A percentile compares a stretch with the other conserved stretches of the same genome.
phyloP scores from a whole-genome alignment of 1,284 basidiomycete genomes.

The Lentinus polychrous region DNA sequence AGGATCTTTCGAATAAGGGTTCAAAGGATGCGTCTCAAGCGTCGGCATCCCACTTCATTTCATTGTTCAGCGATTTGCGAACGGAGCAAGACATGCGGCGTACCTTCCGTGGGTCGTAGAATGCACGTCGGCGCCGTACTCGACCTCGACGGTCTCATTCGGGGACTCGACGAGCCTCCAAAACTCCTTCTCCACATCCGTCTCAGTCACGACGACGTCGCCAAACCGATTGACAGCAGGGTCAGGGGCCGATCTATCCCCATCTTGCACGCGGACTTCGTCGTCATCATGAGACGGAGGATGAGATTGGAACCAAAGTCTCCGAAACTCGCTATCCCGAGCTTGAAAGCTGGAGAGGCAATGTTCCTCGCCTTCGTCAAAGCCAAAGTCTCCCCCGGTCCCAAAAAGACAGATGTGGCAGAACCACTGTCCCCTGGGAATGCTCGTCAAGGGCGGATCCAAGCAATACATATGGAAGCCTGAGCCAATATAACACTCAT shows the following conservation, averaged over 20 bases:
- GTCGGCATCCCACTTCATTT: conserved; percentile 84
- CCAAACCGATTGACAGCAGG: conserved; percentile 52
- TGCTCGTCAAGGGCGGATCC: conserved; percentile 77
- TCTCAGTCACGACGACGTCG: conserved; percentile 69
- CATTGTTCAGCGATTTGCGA: conserved; percentile 10
- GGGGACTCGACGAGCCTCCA: conserved; percentile 93
- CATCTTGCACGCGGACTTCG: conserved; percentile 7
- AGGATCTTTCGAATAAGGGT: conserved; percentile 84
- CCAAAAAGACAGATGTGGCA: conserved; percentile 90
- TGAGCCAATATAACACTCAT: conserved; percentile 23
- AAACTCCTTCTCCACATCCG: conserved; percentile 92
- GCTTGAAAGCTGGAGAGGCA: conserved; percentile 88
- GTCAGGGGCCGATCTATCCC: conserved; percentile 15
- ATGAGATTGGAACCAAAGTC: conserved; percentile 83
- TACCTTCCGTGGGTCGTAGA: conserved; percentile 96
- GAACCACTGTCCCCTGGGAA: conserved; percentile 95
- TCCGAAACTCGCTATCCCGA: conserved; percentile 83
- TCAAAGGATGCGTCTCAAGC: conserved; percentile 84
- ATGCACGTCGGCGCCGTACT: conserved; percentile 98
- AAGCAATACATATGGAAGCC: conserved; percentile 97
- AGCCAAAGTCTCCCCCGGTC: conserved; percentile 97
- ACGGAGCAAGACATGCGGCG: conserved; percentile 14
- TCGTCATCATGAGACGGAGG: conserved; percentile 36
- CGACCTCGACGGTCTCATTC: conserved; percentile 92
- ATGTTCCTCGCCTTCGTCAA: conserved; percentile 98